Evolutionary conservation across 1,284 basidiomycete species (phyloP).

Genomic region (Cutaneotrichosporon cutaneum): DNA sequence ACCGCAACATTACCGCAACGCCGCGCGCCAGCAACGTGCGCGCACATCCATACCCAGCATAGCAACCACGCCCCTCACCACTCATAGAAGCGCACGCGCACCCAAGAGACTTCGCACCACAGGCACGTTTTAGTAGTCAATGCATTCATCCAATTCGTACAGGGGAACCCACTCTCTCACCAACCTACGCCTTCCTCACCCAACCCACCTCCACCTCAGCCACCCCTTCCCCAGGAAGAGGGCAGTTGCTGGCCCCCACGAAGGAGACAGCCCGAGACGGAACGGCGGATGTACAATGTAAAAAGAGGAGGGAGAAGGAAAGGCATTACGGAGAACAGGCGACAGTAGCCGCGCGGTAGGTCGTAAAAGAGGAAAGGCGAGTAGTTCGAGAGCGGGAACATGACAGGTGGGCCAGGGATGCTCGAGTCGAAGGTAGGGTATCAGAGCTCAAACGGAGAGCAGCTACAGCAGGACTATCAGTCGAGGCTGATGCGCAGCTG

Average conservation of each 20-base stretch:
- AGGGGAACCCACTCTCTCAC: conserved; percentile 23
- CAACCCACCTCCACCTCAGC: background rate
- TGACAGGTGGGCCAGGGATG: conserved; percentile 24
- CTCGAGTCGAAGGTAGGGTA: conserved; percentile 18
- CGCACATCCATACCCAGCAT: conserved; percentile 5
- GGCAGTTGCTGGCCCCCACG: background rate
- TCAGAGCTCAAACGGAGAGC: conserved; percentile 9
- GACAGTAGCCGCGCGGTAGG: conserved; percentile 7
- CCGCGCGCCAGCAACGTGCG: too few species aligned
- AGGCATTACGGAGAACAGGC: conserved; percentile 17
- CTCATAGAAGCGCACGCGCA: background rate
- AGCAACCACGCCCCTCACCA: conserved; percentile 2
- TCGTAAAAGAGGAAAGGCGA: conserved; percentile 16
- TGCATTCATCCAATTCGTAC: conserved; percentile 34
- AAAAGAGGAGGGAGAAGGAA: conserved; percentile 8
- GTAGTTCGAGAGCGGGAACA: conserved; percentile 16
- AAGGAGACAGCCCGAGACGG: background rate
- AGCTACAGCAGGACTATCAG: conserved; percentile 24
- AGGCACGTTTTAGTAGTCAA: conserved; percentile 23
- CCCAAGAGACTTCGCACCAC: background rate
- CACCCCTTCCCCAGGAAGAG: background rate
- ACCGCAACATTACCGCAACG: too few species aligned
- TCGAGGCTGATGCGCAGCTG: conserved; percentile 87
- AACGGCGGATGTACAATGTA: conserved; percentile 8
- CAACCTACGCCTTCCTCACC: conserved; percentile 7